Percentiles rank a stretch among this genome's conserved stretches.
Conservation (phyloP, 1,139 yeast genomes). For the Scheffersomyces parashehatae region DNA sequence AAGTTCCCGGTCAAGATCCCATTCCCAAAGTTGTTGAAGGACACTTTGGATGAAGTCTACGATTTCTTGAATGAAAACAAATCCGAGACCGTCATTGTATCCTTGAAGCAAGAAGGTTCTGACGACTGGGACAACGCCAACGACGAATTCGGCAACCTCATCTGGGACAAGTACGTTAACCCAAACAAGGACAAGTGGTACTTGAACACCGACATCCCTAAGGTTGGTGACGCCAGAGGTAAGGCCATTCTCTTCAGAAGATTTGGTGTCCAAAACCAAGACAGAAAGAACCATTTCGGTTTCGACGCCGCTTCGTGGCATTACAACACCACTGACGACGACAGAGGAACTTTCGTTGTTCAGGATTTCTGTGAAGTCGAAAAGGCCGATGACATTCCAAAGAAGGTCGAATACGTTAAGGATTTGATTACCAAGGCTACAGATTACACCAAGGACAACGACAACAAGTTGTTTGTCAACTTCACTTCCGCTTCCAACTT, state of each 20-base stretch:
- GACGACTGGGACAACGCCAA: constrained; percentile 61
- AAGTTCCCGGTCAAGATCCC: constrained; percentile 71
- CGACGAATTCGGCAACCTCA: constrained; percentile 66
- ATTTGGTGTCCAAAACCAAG: constrained; percentile 58
- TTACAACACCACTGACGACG: constrained; percentile 67
- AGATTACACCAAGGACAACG: constrained; percentile 43
- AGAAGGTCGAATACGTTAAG: constrained; percentile 59
- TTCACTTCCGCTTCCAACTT: constrained; percentile 77
- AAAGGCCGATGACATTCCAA: constrained; percentile 51
- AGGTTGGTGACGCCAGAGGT: constrained; percentile 63
- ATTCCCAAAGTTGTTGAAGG: constrained; percentile 52
- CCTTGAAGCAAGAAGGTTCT: constrained; percentile 75
- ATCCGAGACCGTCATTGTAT: constrained; percentile 65
- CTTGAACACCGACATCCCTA: constrained; percentile 57
- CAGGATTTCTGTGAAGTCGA: constrained; percentile 77
- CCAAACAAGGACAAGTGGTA: constrained; percentile 61
- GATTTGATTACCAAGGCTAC: constrained; percentile 56
- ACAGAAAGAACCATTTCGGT: constrained; percentile 52
- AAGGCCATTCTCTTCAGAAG: constrained; percentile 68
- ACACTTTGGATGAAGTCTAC: constrained; percentile 57
- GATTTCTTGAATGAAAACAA: constrained; percentile 52
- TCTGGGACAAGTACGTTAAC: constrained; percentile 61
- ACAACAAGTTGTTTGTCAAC: constrained; percentile 65
- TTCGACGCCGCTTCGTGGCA: constrained; percentile 70
- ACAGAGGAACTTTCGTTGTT: constrained; percentile 60